Evolutionary conservation across 306 rosid species (phyloP), one percentile per base, ranked within the genome.

Genomic region (Mucuna pruriens): DNA sequence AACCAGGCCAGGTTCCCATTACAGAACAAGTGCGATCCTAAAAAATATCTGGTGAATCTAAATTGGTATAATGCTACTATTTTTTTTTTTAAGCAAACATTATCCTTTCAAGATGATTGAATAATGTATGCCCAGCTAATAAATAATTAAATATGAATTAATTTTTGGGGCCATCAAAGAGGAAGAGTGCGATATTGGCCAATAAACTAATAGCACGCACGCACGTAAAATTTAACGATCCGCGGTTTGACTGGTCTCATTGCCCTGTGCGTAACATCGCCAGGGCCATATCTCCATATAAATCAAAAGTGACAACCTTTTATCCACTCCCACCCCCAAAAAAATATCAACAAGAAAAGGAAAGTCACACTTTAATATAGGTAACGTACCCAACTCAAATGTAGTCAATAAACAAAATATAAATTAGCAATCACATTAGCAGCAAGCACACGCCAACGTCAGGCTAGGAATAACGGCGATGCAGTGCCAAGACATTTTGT

Each of bases 381-480:
- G 58, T 69, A 8, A 44, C 22, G 29, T 29, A 20, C 17, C 62
- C 19, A 4, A 58, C 12, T 80, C 71, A 19, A 29, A 45, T 17
- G n/a, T 26, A 23, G 12, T 51, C 40, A 5, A 52, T 20, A 36
- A 46, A 36, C 19, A 65, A 0, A 8, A 34, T 33, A 45, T 10
- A 69, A 23, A 55, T 33, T 42, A 7, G 52, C 52, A 26, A 6
- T 17, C 42, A 63, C 19, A 39, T 52, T 48, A 7, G 57, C 39
- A 26, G 75, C 60, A 71, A 74, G 67, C 51, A 79, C 42, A 17
- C 9, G 17, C 9, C 62, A 71, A 78, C 70, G 40, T 75, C 2
- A 31, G 52, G 71, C 42, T 51, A 39, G 52, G 58, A 34, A 25
- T 17, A 63, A 58, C 1, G 77, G n/a, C 22, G 12, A 62, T 19